Evolutionary conservation across 306 rosid species (phyloP).

Genomic region (Casuarina glauca): DNA sequence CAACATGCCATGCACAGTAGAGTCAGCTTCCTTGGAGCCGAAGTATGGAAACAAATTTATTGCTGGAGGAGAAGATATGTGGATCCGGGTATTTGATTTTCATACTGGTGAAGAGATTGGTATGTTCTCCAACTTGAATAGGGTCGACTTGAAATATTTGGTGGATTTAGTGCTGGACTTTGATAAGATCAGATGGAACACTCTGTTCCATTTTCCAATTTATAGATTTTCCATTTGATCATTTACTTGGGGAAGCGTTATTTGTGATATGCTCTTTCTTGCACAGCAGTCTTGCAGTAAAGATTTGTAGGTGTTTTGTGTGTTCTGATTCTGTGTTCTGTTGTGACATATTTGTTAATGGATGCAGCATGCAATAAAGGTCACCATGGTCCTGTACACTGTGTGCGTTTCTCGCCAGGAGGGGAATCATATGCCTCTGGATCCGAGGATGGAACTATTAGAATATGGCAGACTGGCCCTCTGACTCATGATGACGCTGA

Average conservation of each 20-base stretch:
- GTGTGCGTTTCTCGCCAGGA: conserved; percentile 93
- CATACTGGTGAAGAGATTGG: conserved; percentile 95
- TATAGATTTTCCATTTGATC: neutral
- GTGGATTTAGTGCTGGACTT: neutral
- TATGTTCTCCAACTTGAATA: conserved; percentile 29
- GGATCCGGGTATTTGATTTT: conserved; percentile 91
- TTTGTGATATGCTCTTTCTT: neutral
- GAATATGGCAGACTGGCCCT: conserved; percentile 98
- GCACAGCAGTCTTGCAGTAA: neutral
- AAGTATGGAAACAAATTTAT: conserved; percentile 86
- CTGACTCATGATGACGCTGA: conserved; percentile 61
- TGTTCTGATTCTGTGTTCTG: neutral
- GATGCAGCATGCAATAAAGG: conserved; percentile 96
- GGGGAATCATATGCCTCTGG: conserved; percentile 99
- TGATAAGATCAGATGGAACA: neutral
- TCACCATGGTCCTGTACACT: conserved; percentile 99
- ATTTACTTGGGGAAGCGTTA: neutral
- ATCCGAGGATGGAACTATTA: conserved; percentile 97
- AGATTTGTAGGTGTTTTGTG: neutral
- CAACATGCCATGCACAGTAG: conserved; percentile 88
- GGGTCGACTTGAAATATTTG: neutral
- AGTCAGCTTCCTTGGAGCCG: conserved; percentile 95
- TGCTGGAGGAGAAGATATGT: conserved; percentile 99
- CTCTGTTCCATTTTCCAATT: neutral
- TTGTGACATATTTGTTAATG: conserved; percentile 4